A percentile compares a stretch with the other conserved stretches of the same genome.
phyloP scores from a whole-genome alignment of 2,329 filamentous ascomycete genomes.

The Trichophyton schoenleinii region DNA sequence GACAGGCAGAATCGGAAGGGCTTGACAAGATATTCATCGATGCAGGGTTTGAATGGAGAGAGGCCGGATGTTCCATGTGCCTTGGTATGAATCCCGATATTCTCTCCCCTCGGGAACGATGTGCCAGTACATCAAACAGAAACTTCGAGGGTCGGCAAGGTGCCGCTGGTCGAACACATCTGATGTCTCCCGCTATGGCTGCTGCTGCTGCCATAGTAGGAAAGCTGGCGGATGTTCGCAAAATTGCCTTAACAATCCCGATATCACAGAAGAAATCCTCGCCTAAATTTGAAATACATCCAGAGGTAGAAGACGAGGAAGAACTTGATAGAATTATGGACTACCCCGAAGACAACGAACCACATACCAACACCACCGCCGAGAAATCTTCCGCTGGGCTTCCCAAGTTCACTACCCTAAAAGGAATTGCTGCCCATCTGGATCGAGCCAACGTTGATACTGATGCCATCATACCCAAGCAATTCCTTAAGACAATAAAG shows the following conservation, averaged over 20 bases:
- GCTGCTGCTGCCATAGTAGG: conserved; percentile 81
- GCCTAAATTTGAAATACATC: conserved; percentile 47
- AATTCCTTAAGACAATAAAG: conserved; percentile 99
- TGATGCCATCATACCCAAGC: conserved; percentile 98
- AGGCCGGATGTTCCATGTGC: conserved; percentile 98
- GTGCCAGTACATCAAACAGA: conserved; percentile 88
- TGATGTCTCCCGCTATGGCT: conserved; percentile 96
- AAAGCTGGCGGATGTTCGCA: conserved; percentile 82
- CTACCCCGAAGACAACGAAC: conserved; percentile 48
- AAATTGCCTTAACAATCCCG: conserved; percentile 46
- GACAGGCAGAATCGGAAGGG: conserved; percentile 79
- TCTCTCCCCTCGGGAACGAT: conserved; percentile 78
- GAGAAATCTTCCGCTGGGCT: conserved; percentile 49
- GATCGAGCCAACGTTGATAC: conserved; percentile 89
- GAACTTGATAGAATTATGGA: conserved; percentile 54
- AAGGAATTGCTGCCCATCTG: conserved; percentile 76
- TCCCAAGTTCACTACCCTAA: conserved; percentile 70
- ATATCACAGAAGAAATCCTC: conserved; percentile 39
- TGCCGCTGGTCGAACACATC: conserved; percentile 76
- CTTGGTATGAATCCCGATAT: conserved; percentile 99
- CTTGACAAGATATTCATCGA: conserved; percentile 85
- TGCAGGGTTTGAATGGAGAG: conserved; percentile 94
- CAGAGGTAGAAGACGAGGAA: conserved; percentile 49
- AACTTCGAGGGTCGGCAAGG: conserved; percentile 97
- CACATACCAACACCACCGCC: conserved; percentile 46